These are phyloP conservation scores for Berberis vulgaris DNA, from an alignment of 164 flowering plant genomes.

Conservation along the genomic window DNA sequence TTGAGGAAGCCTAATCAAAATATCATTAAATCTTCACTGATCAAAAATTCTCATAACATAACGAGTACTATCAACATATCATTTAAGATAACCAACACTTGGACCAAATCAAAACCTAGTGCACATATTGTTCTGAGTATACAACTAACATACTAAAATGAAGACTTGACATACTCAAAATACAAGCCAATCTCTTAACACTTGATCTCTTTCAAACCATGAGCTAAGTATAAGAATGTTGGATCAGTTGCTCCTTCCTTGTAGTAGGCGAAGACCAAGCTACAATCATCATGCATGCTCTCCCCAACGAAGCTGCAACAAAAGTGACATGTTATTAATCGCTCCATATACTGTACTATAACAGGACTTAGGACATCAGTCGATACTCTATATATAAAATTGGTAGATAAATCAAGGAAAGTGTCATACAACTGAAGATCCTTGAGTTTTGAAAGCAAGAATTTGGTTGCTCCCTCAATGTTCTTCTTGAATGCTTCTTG, in stretches of 20 bases:
- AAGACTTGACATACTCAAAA: neutral
- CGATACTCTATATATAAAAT: neutral
- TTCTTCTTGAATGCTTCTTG: conserved; percentile 63
- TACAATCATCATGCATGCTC: conserved; percentile 72
- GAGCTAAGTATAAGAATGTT: conserved; percentile 3
- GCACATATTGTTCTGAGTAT: neutral
- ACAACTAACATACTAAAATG: neutral
- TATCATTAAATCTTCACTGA: no score
- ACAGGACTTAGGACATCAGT: neutral
- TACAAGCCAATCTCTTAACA: neutral
- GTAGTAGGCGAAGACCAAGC: conserved; percentile 55
- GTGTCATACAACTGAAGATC: conserved; percentile 74
- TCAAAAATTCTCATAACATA: no score
- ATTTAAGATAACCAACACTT: no score
- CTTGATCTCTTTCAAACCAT: conserved; percentile 1
- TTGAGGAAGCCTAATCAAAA: no score
- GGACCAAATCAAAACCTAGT: neutral
- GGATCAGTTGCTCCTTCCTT: conserved; percentile 4
- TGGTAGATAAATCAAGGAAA: neutral
- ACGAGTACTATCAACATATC: no score
- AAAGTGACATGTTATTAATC: neutral
- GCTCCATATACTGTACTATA: no score
- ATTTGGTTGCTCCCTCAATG: conserved; percentile 75
- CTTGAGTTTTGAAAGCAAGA: conserved; percentile 53
- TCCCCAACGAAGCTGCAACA: conserved; percentile 76